phyloP scores from a whole-genome alignment of 257 asterid species.

The Thymus mandschuricus region DNA sequence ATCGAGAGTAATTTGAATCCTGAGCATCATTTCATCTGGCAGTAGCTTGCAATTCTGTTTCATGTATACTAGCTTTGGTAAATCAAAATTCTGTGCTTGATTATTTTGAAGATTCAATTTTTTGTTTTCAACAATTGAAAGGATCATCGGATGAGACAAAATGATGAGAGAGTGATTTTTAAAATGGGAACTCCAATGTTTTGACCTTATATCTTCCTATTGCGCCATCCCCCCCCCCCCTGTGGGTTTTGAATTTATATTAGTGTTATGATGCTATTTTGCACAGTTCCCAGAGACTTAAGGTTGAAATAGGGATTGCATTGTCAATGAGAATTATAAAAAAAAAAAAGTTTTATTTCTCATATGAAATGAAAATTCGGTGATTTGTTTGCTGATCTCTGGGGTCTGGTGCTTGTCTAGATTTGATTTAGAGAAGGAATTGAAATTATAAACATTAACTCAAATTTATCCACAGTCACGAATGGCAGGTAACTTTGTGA shows the following conservation, averaged over 20 bases:
- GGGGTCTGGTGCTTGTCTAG: no score
- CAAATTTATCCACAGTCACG: conserved; percentile 51
- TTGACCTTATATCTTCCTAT: no score
- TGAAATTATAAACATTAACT: conserved; percentile 25
- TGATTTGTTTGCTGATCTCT: no score
- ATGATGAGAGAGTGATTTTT: no score
- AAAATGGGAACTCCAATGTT: no score
- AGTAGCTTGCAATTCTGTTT: background rate
- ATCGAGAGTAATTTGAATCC: background rate
- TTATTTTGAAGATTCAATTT: background rate
- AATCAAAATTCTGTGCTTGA: background rate
- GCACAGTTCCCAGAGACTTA: conserved; percentile 7
- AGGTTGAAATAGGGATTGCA: background rate
- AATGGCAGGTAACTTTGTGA: conserved; percentile 64
- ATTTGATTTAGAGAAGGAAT: background rate
- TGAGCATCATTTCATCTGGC: background rate
- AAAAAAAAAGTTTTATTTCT: background rate
- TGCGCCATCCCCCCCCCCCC: background rate
- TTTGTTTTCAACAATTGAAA: background rate
- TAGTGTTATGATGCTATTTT: background rate
- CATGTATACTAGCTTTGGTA: background rate
- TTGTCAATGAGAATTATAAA: conserved; percentile 4
- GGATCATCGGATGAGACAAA: no score
- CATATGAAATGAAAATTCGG: background rate
- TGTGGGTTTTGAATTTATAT: background rate